Evolutionary conservation across 2,329 filamentous ascomycete species (phyloP).

Genomic region (Colletotrichum lindemuthianum): DNA sequence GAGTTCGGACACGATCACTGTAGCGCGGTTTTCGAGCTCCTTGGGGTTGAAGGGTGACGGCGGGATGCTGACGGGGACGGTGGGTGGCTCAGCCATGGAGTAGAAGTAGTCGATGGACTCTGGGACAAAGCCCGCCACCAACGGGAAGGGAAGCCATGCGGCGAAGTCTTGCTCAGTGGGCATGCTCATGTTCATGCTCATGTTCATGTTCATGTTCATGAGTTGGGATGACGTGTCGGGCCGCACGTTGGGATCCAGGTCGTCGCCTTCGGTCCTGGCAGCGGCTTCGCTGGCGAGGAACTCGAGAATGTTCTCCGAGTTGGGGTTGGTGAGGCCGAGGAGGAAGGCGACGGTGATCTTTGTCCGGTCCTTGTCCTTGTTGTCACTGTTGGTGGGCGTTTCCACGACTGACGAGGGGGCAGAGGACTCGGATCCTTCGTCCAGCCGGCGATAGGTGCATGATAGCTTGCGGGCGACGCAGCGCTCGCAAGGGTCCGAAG

Average conservation of each 20-base stretch:
- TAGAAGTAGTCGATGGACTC: slow-evolving; percentile 14
- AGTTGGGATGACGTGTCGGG: background rate
- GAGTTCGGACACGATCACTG: slow-evolving; percentile 8
- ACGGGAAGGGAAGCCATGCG: slow-evolving; percentile 10
- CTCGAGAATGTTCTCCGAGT: slow-evolving; percentile 39
- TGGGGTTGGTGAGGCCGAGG: slow-evolving; percentile 40
- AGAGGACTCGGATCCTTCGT: slow-evolving; percentile 1
- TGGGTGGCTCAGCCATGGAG: background rate
- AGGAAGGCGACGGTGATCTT: slow-evolving; percentile 41
- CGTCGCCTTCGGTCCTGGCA: slow-evolving; percentile 26
- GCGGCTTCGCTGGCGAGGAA: slow-evolving; percentile 35
- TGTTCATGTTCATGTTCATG: background rate
- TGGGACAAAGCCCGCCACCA: slow-evolving; percentile 1
- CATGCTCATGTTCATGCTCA: background rate
- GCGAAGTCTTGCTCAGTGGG: slow-evolving; percentile 25
- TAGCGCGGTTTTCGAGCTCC: background rate
- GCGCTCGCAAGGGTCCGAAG: slow-evolving; percentile 39
- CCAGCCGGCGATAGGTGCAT: slow-evolving; percentile 38
- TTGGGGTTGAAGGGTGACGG: background rate
- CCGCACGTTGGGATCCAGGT: slow-evolving; percentile 15
- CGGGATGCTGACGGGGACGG: background rate
- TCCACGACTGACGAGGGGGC: background rate
- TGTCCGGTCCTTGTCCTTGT: slow-evolving; percentile 29
- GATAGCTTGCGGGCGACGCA: slow-evolving; percentile 38
- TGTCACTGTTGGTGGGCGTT: background rate